phyloP scores from a whole-genome alignment of 192 early-diverging fungal genomes.

The Diversispora eburnea region DNA sequence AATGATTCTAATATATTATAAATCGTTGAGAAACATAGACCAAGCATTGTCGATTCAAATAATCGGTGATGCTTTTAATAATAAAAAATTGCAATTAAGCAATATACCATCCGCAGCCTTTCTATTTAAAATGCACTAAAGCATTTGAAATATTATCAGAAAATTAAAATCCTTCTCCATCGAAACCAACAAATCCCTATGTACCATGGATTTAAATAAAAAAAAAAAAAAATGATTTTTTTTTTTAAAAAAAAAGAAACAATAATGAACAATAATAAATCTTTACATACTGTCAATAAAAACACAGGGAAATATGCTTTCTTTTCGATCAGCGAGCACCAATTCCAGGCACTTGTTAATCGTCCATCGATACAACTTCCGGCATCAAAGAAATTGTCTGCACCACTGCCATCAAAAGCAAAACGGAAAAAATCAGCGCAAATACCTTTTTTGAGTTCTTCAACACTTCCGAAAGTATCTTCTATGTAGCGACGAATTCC shows the following conservation, averaged over 20 bases:
- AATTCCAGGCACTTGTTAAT: conserved; percentile 89
- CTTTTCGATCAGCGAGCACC: conserved; percentile 89
- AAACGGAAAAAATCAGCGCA: conserved; percentile 92
- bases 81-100: too few species aligned
- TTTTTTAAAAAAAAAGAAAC: conserved; percentile 46
- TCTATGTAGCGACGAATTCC: conserved; percentile 68
- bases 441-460: conserved; percentile 66
- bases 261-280: too few species aligned
- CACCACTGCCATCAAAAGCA: conserved; percentile 96
- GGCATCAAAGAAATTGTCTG: conserved; percentile 87
- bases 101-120: too few species aligned
- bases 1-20: too few species aligned
- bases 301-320: conserved; percentile 91
- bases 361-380: conserved; percentile 95
- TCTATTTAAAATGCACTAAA: too few species aligned
- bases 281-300: conserved; percentile 61
- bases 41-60: too few species aligned
- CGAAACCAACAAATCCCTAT: conserved; percentile 75
- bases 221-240: neutral
- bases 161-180: conserved; percentile 55
- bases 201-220: too few species aligned
- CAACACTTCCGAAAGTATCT: conserved; percentile 61
- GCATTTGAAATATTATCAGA: too few species aligned
- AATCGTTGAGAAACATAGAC: too few species aligned
- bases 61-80: too few species aligned